These are phyloP conservation scores for Cyberlindnera meyerae DNA, from an alignment of 805 yeast genomes.

Conservation along the genomic window DNA sequence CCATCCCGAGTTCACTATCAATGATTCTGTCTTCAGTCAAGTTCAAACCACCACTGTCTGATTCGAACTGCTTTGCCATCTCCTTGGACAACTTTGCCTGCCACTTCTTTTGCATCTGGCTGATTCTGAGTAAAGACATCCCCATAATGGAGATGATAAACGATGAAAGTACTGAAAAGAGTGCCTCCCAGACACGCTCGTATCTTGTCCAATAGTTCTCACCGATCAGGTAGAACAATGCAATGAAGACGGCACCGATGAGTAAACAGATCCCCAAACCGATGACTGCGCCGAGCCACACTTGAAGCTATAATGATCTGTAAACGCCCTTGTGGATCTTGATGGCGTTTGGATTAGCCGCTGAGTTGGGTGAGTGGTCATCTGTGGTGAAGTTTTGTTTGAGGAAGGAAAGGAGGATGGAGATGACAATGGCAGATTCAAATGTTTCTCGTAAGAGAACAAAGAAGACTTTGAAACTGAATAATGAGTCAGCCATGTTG, in stretches of 20 bases:
- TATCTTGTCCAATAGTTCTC: constrained; percentile 82
- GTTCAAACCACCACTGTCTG: constrained; percentile 11
- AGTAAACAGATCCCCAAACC: constrained; percentile 69
- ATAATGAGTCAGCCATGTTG: constrained; percentile 17
- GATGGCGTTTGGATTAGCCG: constrained; percentile 7
- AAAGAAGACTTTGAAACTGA: constrained; percentile 62
- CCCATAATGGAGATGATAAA: constrained; percentile 86
- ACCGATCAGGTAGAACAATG: constrained; percentile 73
- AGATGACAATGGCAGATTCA: constrained; percentile 88
- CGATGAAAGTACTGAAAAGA: constrained; percentile 74
- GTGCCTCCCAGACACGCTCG: constrained; percentile 88
- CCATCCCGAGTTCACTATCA: constrained; percentile 14
- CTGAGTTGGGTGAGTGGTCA: background rate
- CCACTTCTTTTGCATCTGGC: constrained; percentile 83
- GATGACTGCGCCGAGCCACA: constrained; percentile 75
- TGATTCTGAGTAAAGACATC: constrained; percentile 71
- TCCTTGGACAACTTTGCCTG: constrained; percentile 65
- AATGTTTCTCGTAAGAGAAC: constrained; percentile 88
- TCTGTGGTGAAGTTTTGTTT: constrained; percentile 70
- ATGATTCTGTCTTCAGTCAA: constrained; percentile 16
- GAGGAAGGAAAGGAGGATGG: constrained; percentile 85
- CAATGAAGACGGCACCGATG: constrained; percentile 68
- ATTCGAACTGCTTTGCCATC: constrained; percentile 31
- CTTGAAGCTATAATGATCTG: constrained; percentile 53
- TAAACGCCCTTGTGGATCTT: constrained; percentile 34